Evolutionary conservation across 1,284 basidiomycete species (phyloP), one percentile per base, ranked within the genome.

Genomic region (Earliella scabrosa): DNA sequence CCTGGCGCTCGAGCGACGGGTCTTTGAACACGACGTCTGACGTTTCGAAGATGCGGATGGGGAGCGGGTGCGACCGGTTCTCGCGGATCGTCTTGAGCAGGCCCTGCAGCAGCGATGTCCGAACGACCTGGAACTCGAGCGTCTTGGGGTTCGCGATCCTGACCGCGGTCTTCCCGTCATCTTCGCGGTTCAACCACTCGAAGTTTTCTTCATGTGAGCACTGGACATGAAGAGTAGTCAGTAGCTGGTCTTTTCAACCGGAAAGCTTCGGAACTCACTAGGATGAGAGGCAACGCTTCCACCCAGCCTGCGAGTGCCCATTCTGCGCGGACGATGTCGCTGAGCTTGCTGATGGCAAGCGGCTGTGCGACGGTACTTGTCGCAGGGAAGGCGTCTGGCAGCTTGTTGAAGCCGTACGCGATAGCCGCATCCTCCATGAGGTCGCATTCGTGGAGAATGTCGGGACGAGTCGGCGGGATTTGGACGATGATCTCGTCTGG

Each of bases 161-260:
- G 63, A 99, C 88, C 9, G 92, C 97, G 32, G 83, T 81, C 45
- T 83, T 84, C 27, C 88, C 88, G 59, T 93, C 88, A 72, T 98
- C 97, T 46, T 79, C 72, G 56, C 88, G 89, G 75, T 97, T 96
- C 61, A 99, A 80, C 79, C 88, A 96, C 46, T 85, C 88, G 70
- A 97, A 99, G 77, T 98, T 98, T 75, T 99, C 97, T 72, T 98
- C 97, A 71, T 97, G 94, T 18, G 95, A 97, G 77, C 97, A 99
- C 90, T 96, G 66, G 13, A 16, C 35, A 31, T 6, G 4, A 9
- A 24, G 24, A 27, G 27, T 26, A 45, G 41, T 31, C 34, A 16
- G 45, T 24, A 34, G 59, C 11, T 34, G 2, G 6, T n/a, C 16
- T 14, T 32, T 27, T 11, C 24, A 1, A n/a, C 40, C 9, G 29